Percentiles rank a stretch among this genome's conserved stretches.
Evolutionary conservation across 202 grass and related monocot genomes (phyloP).

Genomic region (Brachypodium distachyon): DNA sequence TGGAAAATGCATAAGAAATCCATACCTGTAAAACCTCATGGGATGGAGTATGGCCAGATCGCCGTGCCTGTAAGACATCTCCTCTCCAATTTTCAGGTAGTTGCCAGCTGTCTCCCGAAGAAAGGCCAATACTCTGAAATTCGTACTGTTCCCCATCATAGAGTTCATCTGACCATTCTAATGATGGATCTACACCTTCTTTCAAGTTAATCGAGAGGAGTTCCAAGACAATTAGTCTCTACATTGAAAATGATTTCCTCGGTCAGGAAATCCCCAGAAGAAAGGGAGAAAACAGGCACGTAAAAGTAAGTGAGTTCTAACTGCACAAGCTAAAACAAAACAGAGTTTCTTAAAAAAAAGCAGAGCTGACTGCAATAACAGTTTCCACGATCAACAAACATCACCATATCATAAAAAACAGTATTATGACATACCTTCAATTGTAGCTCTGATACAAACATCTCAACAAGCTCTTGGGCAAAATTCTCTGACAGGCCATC

Average conservation of each 20-base stretch:
- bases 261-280: neutral
- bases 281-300: neutral
- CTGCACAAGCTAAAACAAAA: conserved; percentile 1
- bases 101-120: conserved; percentile 35
- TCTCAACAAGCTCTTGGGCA: conserved; percentile 59
- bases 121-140: conserved; percentile 50
- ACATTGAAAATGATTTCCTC: conserved; percentile 17
- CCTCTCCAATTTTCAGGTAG: conserved; percentile 32
- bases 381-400: neutral
- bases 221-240: conserved; percentile 65
- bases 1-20: neutral
- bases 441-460: conserved; percentile 74
- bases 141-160: conserved; percentile 57
- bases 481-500: conserved; percentile 47
- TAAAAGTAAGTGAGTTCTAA: conserved; percentile 1
- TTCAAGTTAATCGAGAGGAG: conserved; percentile 45
- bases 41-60: conserved; percentile 5
- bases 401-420: neutral
- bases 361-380: neutral
- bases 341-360: conserved; percentile 15
- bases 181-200: conserved; percentile 7
- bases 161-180: conserved; percentile 52
- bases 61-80: conserved; percentile 12
- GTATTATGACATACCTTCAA: conserved; percentile 54
- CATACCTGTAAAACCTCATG: conserved; percentile 63